Percentiles rank a stretch among this genome's conserved stretches.
Evolutionary conservation across 352 stramenopile species (phyloP).

Genomic region (Phytopythium ostracodes): DNA sequence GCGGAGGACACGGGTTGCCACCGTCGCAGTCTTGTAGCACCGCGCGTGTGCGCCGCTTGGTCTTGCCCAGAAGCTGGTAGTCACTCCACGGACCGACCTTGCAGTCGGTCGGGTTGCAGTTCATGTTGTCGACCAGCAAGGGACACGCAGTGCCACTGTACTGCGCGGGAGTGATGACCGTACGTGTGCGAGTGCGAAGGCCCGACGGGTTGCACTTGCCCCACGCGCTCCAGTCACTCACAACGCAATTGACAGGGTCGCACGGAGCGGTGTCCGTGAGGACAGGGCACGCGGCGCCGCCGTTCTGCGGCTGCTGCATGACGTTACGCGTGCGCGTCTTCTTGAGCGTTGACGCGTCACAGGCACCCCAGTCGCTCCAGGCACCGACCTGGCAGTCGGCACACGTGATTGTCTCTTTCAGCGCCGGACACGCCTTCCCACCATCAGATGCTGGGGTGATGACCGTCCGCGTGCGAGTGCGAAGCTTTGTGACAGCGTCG

Average conservation of each 20-base stretch:
- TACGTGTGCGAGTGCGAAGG: conserved; percentile 43
- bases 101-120: conserved; percentile 66
- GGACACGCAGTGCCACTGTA: conserved; percentile 46
- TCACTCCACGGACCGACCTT: conserved; percentile 45
- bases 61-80: conserved; percentile 33
- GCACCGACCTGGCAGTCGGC: conserved; percentile 54
- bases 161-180: conserved; percentile 28
- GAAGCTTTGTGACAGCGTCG: conserved; percentile 22
- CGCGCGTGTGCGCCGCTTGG: conserved; percentile 35
- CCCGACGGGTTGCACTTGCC: conserved; percentile 26
- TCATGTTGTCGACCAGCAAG: conserved; percentile 37
- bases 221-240: conserved; percentile 50
- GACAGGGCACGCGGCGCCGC: conserved; percentile 37
- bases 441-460: conserved; percentile 22
- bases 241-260: conserved; percentile 41
- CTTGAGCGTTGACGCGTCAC: conserved; percentile 21
- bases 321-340: conserved; percentile 46
- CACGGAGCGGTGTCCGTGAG: conserved; percentile 37
- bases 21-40: conserved; percentile 38
- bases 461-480: conserved; percentile 25
- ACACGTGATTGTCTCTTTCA: conserved; percentile 29
- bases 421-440: conserved; percentile 21
- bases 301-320: conserved; percentile 38
- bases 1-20: conserved; percentile 30
- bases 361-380: conserved; percentile 37